Evolutionary conservation across 441 rosid genomes (phyloP).

Genomic region (Melianthus villosus): DNA sequence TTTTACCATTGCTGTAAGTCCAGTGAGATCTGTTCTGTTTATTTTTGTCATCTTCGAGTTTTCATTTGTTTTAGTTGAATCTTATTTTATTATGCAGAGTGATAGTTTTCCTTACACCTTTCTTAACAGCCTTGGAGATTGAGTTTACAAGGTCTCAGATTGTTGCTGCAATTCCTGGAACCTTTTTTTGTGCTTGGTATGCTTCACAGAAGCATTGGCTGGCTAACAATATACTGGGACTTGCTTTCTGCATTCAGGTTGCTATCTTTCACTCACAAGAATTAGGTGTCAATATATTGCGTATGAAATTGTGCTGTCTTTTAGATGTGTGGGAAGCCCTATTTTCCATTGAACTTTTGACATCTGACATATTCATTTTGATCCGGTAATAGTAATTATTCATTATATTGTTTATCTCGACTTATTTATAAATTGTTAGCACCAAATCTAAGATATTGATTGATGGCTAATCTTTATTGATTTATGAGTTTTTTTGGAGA

Average conservation of each 20-base stretch:
- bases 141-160: conserved; percentile 89
- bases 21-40: background rate
- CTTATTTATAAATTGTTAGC: no score
- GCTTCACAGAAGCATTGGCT: conserved; percentile 89
- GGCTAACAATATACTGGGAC: conserved; percentile 77
- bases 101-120: conserved; percentile 23
- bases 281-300: no score
- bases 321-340: no score
- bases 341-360: no score
- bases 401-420: no score
- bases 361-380: no score
- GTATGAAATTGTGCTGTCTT: no score
- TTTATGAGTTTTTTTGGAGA: no score
- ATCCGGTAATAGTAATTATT: no score
- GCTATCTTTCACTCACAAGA: conserved; percentile 6
- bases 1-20: no score
- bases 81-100: conserved; percentile 27
- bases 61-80: conserved; percentile 17
- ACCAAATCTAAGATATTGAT: no score
- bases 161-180: conserved; percentile 83
- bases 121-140: conserved; percentile 74
- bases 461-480: no score
- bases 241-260: conserved; percentile 96
- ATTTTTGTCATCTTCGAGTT: background rate
- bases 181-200: conserved; percentile 91